Evolutionary conservation across 2,329 filamentous ascomycete genomes (phyloP).

Genomic region (Blastomyces emzantsi): DNA sequence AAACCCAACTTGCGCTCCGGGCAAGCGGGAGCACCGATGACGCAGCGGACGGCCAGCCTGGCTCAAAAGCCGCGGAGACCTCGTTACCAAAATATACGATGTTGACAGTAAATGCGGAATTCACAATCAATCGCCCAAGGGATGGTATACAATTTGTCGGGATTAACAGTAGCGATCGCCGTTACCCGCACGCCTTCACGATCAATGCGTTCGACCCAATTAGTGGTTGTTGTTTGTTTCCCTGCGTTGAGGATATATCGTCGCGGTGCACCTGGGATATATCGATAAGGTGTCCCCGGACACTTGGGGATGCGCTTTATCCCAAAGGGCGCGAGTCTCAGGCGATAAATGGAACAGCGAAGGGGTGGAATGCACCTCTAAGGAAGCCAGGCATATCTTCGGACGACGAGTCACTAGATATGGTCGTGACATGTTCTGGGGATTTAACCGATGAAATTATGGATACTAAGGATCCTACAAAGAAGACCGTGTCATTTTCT

Average conservation of each 20-base stretch:
- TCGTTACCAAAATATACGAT: conserved; percentile 46
- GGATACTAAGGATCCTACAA: conserved; percentile 65
- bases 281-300: conserved; percentile 75
- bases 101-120: conserved; percentile 64
- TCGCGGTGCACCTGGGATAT: conserved; percentile 81
- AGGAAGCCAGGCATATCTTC: conserved; percentile 45
- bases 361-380: conserved; percentile 25
- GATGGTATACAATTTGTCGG: conserved; percentile 92
- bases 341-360: conserved; percentile 18
- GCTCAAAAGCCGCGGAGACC: conserved; percentile 30
- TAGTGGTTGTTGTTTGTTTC: conserved; percentile 80
- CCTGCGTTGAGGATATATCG: conserved; percentile 79
- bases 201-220: conserved; percentile 58
- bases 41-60: conserved; percentile 30
- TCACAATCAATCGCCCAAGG: conserved; percentile 61
- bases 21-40: conserved; percentile 30
- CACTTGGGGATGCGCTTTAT: conserved; percentile 65
- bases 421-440: conserved; percentile 85
- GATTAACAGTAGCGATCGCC: conserved; percentile 64
- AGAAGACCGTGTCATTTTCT: conserved; percentile 81
- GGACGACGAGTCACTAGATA: conserved; percentile 79
- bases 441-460: conserved; percentile 75
- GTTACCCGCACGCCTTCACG: conserved; percentile 89
- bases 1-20: conserved; percentile 37
- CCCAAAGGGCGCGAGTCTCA: conserved; percentile 24